Evolutionary conservation across 192 early-diverging fungal genomes (phyloP).

Genomic region (Spizellomyces punctatus): DNA sequence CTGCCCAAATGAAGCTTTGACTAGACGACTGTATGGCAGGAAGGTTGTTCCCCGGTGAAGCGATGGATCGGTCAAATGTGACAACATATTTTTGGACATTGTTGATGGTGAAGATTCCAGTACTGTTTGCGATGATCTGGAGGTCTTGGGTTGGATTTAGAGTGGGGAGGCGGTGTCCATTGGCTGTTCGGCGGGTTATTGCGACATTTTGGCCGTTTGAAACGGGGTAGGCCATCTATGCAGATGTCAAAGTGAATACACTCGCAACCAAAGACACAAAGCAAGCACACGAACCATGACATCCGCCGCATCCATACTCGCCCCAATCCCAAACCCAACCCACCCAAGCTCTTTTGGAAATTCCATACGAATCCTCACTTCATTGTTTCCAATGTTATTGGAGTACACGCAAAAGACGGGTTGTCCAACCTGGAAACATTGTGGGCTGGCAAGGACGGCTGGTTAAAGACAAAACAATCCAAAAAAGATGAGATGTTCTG

Average conservation of each 20-base stretch:
- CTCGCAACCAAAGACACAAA: background rate
- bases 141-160: conserved; percentile 1
- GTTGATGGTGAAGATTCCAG: conserved; percentile 2
- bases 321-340: conserved; percentile 19
- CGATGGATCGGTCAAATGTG: conserved; percentile 19
- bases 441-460: no score
- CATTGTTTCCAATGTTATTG: background rate
- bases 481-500: no score
- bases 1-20: conserved; percentile 36
- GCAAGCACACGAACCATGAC: conserved; percentile 16
- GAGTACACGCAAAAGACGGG: conserved; percentile 18
- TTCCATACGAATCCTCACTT: conserved; percentile 8
- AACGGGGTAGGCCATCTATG: conserved; percentile 5
- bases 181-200: conserved; percentile 30
- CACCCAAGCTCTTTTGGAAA: conserved; percentile 16
- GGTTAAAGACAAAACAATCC: no score
- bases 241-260: background rate
- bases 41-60: background rate
- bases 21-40: conserved; percentile 6
- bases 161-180: conserved; percentile 22
- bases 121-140: background rate
- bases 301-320: conserved; percentile 8
- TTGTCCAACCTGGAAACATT: no score
- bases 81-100: background rate
- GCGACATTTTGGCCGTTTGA: conserved; percentile 6